These are phyloP conservation scores for Echinochloa phyllopogon DNA, from an alignment of 176 grass and related monocot genomes.

Conservation along the genomic window DNA sequence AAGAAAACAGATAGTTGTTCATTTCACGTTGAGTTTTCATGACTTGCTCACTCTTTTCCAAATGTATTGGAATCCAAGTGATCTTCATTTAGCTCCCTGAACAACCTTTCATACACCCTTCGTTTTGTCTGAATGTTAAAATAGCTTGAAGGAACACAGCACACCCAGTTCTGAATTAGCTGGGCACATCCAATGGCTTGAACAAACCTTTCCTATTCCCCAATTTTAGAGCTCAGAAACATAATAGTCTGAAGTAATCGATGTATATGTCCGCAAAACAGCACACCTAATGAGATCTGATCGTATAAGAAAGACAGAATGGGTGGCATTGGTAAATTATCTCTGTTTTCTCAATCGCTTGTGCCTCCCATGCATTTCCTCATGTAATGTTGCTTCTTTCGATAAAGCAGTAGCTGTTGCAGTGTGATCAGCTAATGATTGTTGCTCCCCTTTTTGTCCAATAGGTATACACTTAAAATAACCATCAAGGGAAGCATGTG, in stretches of 20 bases:
- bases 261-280: background rate
- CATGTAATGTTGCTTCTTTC: conserved; percentile 53
- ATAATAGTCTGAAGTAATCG: conserved; percentile 10
- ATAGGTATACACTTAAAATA: conserved; percentile 52
- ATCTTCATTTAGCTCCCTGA: conserved; percentile 25
- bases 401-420: conserved; percentile 41
- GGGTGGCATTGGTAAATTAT: background rate
- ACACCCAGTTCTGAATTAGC: background rate
- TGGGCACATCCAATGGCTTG: conserved; percentile 2
- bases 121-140: conserved; percentile 21
- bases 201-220: background rate
- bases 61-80: conserved; percentile 17
- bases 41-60: background rate
- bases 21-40: background rate
- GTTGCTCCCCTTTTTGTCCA: conserved; percentile 43
- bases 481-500: conserved; percentile 61
- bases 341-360: conserved; percentile 1
- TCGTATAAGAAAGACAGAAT: conserved; percentile 21
- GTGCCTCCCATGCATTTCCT: conserved; percentile 11
- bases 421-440: conserved; percentile 70
- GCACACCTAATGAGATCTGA: background rate
- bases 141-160: conserved; percentile 7
- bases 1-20: background rate
- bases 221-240: background rate
- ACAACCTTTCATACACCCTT: background rate